Conservation (phyloP, 176 grass and related monocot species). For the Canna indica region DNA sequence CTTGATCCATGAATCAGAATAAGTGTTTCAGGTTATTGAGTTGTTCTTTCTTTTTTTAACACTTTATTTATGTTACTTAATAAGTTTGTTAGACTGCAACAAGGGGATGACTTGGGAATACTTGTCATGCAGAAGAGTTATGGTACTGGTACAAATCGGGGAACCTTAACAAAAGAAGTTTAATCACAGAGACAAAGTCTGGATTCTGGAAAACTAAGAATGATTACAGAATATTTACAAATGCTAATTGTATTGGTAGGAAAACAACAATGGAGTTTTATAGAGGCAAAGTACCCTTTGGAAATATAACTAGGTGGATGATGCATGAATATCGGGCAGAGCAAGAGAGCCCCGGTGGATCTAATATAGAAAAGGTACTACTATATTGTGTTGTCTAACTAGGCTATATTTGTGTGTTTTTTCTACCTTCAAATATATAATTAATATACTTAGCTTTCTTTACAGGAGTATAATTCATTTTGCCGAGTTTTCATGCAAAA, state of each 20-base stretch:
- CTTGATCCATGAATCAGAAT: neutral
- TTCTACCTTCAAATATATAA: neutral
- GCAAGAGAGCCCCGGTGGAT: conserved; percentile 12
- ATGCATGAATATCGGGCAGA: conserved; percentile 40
- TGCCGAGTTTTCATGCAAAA: conserved; percentile 38
- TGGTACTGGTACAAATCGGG: conserved; percentile 34
- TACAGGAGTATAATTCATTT: conserved; percentile 49
- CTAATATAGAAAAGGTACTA: conserved; percentile 26
- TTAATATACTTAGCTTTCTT: conserved; percentile 17
- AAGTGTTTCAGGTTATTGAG: neutral
- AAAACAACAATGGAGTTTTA: conserved; percentile 37
- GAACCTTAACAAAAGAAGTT: neutral
- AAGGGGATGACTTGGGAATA: neutral
- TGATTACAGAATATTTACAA: conserved; percentile 25
- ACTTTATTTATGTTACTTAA: neutral
- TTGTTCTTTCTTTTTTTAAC: neutral
- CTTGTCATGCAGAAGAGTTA: conserved; percentile 19
- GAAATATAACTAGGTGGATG: conserved; percentile 33
- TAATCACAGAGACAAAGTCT: conserved; percentile 23
- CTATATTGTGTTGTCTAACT: neutral
- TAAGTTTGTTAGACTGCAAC: neutral
- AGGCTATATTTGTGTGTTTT: neutral
- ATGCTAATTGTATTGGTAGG: conserved; percentile 20
- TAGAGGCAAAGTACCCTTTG: conserved; percentile 28
- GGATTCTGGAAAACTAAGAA: conserved; percentile 32